phyloP scores from a whole-genome alignment of 345 rosid genomes.

The Corchorus olitorius region DNA sequence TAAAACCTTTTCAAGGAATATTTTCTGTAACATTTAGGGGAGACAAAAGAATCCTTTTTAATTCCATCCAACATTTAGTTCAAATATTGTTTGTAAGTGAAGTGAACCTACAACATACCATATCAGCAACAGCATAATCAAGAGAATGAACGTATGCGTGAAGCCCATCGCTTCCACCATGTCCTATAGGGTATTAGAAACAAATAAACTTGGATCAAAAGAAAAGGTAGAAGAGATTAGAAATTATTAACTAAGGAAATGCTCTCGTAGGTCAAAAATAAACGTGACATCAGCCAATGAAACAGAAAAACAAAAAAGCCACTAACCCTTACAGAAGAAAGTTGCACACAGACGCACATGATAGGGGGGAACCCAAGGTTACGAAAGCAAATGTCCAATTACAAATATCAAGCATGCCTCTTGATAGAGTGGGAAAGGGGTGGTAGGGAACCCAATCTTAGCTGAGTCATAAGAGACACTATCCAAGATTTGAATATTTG shows the following conservation, averaged over 20 bases:
- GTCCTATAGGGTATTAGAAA: conserved; percentile 49
- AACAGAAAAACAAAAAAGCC: background rate
- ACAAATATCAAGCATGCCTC: conserved; percentile 1
- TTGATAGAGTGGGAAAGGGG: background rate
- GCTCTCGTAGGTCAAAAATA: background rate
- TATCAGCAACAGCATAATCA: conserved; percentile 69
- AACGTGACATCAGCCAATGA: background rate
- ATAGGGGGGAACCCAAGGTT: background rate
- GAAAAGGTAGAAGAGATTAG: background rate
- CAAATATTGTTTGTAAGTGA: background rate
- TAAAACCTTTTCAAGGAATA: conserved; percentile 62
- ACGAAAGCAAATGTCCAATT: background rate
- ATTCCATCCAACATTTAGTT: background rate
- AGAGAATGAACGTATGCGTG: conserved; percentile 72
- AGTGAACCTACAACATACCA: conserved; percentile 42
- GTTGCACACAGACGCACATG: background rate
- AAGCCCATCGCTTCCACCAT: conserved; percentile 43
- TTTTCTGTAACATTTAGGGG: conserved; percentile 51
- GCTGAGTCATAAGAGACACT: background rate
- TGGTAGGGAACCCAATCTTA: background rate
- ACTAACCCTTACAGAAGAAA: background rate
- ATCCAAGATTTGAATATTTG: background rate
- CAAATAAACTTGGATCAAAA: conserved; percentile 12
- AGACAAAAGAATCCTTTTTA: background rate
- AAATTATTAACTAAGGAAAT: background rate